Conservation (phyloP, 1,284 basidiomycete genomes). For the Moesziomyces sp. region DNA sequence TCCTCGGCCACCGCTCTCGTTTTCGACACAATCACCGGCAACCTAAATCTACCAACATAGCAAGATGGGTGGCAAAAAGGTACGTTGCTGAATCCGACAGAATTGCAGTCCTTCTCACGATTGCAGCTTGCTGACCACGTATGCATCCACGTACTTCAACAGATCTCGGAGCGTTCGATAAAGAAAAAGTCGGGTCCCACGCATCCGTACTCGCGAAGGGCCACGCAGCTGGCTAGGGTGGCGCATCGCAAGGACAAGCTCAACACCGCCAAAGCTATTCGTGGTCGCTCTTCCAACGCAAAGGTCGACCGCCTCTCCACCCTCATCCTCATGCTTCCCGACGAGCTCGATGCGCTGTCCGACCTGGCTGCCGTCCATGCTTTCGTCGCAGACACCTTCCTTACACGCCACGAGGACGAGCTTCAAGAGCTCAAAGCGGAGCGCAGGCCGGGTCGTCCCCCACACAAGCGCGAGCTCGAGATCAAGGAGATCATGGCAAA, state of each 20-base stretch:
- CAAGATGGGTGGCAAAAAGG: slow-evolving; percentile 61
- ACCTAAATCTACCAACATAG: not conserved
- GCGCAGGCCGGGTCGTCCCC: slow-evolving; percentile 58
- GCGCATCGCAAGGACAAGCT: slow-evolving; percentile 56
- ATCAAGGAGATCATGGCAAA: slow-evolving; percentile 51
- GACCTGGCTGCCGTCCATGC: slow-evolving; percentile 59
- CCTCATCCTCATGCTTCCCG: slow-evolving; percentile 61
- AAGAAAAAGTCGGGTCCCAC: slow-evolving; percentile 62
- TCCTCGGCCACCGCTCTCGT: not conserved
- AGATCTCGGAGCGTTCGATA: slow-evolving; percentile 63
- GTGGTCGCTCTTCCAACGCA: slow-evolving; percentile 39
- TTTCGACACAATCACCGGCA: slow-evolving; percentile 1
- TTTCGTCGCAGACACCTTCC: slow-evolving; percentile 52
- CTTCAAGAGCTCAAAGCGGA: slow-evolving; percentile 45
- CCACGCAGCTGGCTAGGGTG: slow-evolving; percentile 59
- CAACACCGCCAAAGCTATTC: slow-evolving; percentile 34
- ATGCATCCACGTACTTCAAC: no score
- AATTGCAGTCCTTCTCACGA: not conserved
- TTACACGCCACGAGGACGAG: slow-evolving; percentile 60
- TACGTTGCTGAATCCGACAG: slow-evolving; percentile 9
- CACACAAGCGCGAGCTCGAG: slow-evolving; percentile 52
- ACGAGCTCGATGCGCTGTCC: slow-evolving; percentile 50
- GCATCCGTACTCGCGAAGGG: slow-evolving; percentile 63
- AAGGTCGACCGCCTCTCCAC: slow-evolving; percentile 63
- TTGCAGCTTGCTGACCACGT: no score